phyloP scores from a whole-genome alignment of 306 rosid genomes.

The Dryas alaskensis region DNA sequence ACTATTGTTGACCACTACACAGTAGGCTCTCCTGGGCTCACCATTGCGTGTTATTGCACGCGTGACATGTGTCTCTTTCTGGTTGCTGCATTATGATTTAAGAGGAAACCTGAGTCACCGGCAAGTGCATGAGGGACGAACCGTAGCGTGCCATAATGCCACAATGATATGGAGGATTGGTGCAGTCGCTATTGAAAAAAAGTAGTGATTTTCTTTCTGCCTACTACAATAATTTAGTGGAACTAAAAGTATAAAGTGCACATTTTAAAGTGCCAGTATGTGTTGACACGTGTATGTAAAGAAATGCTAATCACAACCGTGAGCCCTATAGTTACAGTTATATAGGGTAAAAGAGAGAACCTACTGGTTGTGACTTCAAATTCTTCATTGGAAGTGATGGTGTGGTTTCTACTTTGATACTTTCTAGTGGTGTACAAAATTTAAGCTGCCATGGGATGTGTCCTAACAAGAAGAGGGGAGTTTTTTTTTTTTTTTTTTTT shows the following conservation, averaged over 20 bases:
- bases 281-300: slow-evolving; percentile 9
- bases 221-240: slow-evolving; percentile 3
- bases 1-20: too few species aligned
- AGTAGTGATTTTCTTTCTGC: neutral
- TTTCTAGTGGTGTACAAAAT: too few species aligned
- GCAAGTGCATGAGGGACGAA: neutral
- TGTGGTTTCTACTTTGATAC: too few species aligned
- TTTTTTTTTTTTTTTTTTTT: too few species aligned
- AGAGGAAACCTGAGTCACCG: neutral
- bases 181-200: neutral
- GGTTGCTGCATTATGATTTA: neutral
- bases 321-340: too few species aligned
- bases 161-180: neutral
- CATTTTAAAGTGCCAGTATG: neutral
- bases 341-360: too few species aligned
- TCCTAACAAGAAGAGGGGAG: too few species aligned
- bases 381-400: too few species aligned
- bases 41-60: neutral
- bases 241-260: neutral
- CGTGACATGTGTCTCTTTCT: neutral
- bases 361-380: too few species aligned
- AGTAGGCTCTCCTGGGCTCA: neutral
- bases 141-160: neutral
- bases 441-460: too few species aligned
- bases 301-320: too few species aligned